phyloP scores from a whole-genome alignment of 257 asterid genomes.

The Solanum bulbocastanum region DNA sequence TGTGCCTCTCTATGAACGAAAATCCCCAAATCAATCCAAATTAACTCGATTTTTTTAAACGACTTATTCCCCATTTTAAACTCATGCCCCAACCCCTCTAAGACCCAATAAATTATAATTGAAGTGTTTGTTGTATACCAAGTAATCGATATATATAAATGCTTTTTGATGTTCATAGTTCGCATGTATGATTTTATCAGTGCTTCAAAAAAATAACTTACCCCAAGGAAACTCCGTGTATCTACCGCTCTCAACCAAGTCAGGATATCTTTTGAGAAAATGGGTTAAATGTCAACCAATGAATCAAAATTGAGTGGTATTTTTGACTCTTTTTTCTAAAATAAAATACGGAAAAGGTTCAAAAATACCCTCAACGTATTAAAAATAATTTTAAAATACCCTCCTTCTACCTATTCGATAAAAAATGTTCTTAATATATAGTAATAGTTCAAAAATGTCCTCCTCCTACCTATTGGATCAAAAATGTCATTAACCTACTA shows the following conservation, averaged over 20 bases:
- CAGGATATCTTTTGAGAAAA: not conserved
- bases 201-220: not conserved
- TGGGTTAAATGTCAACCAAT: not conserved
- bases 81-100: too few relatives aligned
- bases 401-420: not conserved
- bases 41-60: too few relatives aligned
- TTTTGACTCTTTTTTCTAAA: too few relatives aligned
- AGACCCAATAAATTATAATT: not conserved
- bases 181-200: not conserved
- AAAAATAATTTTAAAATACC: too few relatives aligned
- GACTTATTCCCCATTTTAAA: not conserved
- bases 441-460: not conserved
- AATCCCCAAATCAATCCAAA: not conserved
- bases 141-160: not conserved
- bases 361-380: not conserved
- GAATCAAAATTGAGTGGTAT: not conserved
- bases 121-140: not conserved
- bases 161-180: not conserved
- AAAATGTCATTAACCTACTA: not conserved
- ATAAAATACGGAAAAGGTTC: not conserved
- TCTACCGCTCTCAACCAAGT: not conserved
- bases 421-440: too few relatives aligned
- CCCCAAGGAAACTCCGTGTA: not conserved
- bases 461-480: not conserved
- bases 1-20: not conserved